Evolutionary conservation across 768 basidiomycete species (phyloP), one percentile per base, ranked within the genome.

Genomic region (Cystoderma amianthinum): DNA sequence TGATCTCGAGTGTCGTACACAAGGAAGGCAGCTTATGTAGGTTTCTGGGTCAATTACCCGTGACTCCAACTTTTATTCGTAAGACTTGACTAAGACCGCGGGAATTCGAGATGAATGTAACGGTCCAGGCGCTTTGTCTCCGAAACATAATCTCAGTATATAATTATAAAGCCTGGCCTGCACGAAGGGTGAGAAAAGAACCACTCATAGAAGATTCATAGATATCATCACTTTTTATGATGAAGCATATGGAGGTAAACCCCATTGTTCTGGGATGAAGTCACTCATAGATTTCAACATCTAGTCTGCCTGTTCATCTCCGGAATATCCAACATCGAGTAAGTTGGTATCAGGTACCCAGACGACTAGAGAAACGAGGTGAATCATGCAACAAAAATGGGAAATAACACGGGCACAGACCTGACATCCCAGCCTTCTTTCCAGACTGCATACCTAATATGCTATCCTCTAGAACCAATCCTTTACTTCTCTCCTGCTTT

Each of bases 331-430:
- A 3, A 80, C 57, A 2, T 67, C 60, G 24, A 82, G 57, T 4
- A 93, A 64, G 42, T 83, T 79, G 5, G 70, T 51, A 51, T 93
- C 90, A 2, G 91, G 90, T 12, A 92, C 76, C 90, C 90, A 94
- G 2, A 89, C 68, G 22, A 90, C 89, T 90, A 49, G 22, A 32
- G 44, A 33, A 32, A 17, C 36, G 24, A 24, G 33, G 30, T 24
- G 42, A 32, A 43, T 38, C 10, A 16, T 17, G 5, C 10, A 6
- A 38, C 11, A 23, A 6, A 17, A 11, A 11, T 12, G 38, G 9
- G 11, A 11, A 6, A 20, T 15, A 36, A 10, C 17, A 9, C 38
- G 28, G 20, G 32, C 13, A 48, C 72, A 25, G 42, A 90, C 90
- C 88, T 43, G 80, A 73, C 90, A 93, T 92, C 9, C 86, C 88